phyloP scores from a whole-genome alignment of 495 filamentous ascomycete genomes.

The Penicillium coprophilum region DNA sequence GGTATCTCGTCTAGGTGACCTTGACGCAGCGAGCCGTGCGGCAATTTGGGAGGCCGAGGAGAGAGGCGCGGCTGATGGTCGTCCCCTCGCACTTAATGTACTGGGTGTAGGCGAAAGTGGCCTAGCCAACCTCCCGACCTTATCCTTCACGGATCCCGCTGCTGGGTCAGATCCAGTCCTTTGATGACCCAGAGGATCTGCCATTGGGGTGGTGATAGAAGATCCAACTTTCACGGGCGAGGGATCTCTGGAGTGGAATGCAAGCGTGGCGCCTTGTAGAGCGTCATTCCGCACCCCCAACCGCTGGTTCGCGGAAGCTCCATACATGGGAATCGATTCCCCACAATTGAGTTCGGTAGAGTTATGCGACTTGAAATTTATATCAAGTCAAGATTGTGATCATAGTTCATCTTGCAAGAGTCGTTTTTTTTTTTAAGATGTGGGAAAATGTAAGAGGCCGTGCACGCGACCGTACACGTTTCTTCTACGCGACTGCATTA shows the following conservation, averaged over 20 bases:
- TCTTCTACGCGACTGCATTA: not conserved
- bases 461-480: slow-evolving; percentile 6
- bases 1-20: slow-evolving; percentile 24
- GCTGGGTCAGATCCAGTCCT: slow-evolving; percentile 32
- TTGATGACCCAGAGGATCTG: slow-evolving; percentile 19
- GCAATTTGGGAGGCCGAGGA: slow-evolving; percentile 35
- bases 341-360: not conserved
- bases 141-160: slow-evolving; percentile 44
- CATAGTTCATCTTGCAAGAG: not conserved
- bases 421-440: not conserved
- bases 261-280: slow-evolving; percentile 40
- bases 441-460: not conserved
- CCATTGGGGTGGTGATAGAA: slow-evolving; percentile 18
- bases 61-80: slow-evolving; percentile 17
- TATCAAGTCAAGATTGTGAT: not conserved
- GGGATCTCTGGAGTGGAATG: slow-evolving; percentile 32
- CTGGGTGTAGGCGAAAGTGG: slow-evolving; percentile 15
- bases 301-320: slow-evolving; percentile 36
- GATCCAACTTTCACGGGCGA: slow-evolving; percentile 20
- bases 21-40: slow-evolving; percentile 38
- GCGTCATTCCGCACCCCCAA: slow-evolving; percentile 30
- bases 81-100: slow-evolving; percentile 11
- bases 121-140: slow-evolving; percentile 37
- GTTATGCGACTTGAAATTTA: not conserved
- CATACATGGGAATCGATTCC: slow-evolving; percentile 34